phyloP scores from a whole-genome alignment of 441 rosid species.

The Populus trichocarpa region DNA sequence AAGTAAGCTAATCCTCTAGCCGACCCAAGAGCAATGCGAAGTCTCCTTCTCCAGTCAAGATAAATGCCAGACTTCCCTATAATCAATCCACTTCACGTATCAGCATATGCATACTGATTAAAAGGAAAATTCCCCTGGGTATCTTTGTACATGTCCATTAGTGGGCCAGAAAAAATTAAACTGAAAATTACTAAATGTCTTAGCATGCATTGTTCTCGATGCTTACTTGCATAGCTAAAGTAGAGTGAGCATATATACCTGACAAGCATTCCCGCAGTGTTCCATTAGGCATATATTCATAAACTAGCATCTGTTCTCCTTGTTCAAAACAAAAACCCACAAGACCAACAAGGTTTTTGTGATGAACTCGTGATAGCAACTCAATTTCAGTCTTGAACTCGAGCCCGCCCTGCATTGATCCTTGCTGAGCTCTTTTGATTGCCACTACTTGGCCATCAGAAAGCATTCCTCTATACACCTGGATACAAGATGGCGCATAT shows the following conservation, averaged over 20 bases:
- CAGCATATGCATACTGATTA: not conserved
- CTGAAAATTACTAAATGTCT: not conserved
- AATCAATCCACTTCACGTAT: not conserved
- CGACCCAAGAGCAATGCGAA: slow-evolving; percentile 82
- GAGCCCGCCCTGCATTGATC: slow-evolving; percentile 89
- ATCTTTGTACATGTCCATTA: not conserved
- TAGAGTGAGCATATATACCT: slow-evolving; percentile 32
- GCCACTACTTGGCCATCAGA: slow-evolving; percentile 76
- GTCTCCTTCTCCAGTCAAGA: slow-evolving; percentile 89
- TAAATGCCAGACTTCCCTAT: slow-evolving; percentile 60
- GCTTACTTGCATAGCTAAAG: not conserved
- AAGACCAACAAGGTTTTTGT: slow-evolving; percentile 90
- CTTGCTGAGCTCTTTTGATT: slow-evolving; percentile 89
- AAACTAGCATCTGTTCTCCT: slow-evolving; percentile 93
- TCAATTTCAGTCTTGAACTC: slow-evolving; percentile 98
- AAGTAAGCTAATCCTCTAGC: slow-evolving; percentile 92
- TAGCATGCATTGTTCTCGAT: not conserved
- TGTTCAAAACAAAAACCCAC: slow-evolving; percentile 93
- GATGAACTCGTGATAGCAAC: slow-evolving; percentile 94
- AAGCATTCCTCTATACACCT: slow-evolving; percentile 88
- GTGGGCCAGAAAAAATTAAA: not conserved
- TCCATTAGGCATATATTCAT: slow-evolving; percentile 34
- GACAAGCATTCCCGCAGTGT: slow-evolving; percentile 69
- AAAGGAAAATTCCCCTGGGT: not conserved
- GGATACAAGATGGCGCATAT: slow-evolving; percentile 4